Conservation (phyloP, 176 grass and related monocot species). For the Raddia distichophylla region DNA sequence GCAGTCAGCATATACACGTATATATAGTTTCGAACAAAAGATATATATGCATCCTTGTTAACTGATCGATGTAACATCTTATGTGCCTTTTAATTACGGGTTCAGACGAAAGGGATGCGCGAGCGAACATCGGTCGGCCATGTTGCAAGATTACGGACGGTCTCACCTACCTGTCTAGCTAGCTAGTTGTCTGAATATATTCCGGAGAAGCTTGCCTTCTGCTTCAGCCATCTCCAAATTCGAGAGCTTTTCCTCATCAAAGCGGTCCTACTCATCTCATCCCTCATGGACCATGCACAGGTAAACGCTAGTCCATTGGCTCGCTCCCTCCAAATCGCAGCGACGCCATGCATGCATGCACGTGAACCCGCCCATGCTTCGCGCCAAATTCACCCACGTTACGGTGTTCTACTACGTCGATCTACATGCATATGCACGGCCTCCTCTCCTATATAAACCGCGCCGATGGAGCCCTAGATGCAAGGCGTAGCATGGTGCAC, state of each 20-base stretch:
- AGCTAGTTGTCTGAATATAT: neutral
- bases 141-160: neutral
- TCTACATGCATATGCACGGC: too few species aligned
- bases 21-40: neutral
- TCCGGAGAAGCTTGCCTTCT: neutral
- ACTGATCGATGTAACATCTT: too few species aligned
- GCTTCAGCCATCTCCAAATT: neutral
- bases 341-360: neutral
- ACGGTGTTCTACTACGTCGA: neutral
- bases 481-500: neutral
- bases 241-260: slow-evolving; percentile 15
- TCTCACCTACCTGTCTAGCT: neutral
- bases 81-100: neutral
- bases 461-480: neutral
- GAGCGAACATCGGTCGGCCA: neutral
- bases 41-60: too few species aligned
- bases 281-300: slow-evolving; percentile 34
- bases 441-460: slow-evolving; percentile 26
- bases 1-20: too few species aligned
- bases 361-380: slow-evolving; percentile 35
- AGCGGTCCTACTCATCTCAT: neutral
- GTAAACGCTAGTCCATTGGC: slow-evolving; percentile 38
- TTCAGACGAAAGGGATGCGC: slow-evolving; percentile 4
- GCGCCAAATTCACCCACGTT: slow-evolving; percentile 32
- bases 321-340: slow-evolving; percentile 12